phyloP scores from a whole-genome alignment of 179 eudicot species.

The Camellia oleifera region DNA sequence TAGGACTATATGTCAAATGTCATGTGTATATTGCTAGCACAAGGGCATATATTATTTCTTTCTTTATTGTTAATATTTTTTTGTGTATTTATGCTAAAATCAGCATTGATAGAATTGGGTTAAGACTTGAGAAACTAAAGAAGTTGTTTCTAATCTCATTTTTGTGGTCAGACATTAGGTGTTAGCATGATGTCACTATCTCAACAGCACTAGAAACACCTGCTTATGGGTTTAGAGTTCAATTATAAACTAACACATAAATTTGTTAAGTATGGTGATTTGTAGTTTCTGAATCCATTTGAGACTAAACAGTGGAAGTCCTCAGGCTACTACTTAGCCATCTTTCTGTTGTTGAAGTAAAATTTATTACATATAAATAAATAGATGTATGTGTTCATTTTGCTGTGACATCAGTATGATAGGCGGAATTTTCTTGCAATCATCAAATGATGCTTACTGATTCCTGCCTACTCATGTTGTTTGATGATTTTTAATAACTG shows the following conservation, averaged over 20 bases:
- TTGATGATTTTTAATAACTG: too few relatives aligned
- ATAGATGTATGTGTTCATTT: not conserved
- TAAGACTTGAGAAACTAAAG: not conserved
- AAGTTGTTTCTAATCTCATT: too few relatives aligned
- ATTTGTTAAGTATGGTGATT: not conserved
- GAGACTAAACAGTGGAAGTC: not conserved
- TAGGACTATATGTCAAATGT: too few relatives aligned
- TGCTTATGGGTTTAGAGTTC: not conserved
- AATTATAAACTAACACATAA: too few relatives aligned
- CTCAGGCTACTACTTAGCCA: not conserved
- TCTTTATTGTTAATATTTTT: not conserved
- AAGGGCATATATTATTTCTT: not conserved
- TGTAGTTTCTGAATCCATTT: not conserved
- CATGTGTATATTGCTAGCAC: too few relatives aligned
- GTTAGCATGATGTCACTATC: not conserved
- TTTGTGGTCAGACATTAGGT: too few relatives aligned
- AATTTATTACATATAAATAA: not conserved
- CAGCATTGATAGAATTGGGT: not conserved
- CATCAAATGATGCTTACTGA: not conserved
- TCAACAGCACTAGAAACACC: not conserved
- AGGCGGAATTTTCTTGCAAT: not conserved
- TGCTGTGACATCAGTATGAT: not conserved
- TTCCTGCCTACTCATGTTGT: not conserved
- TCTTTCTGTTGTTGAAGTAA: not conserved
- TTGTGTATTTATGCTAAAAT: slow-evolving; percentile 2